A percentile compares a stretch with the other conserved stretches of the same genome.
Evolutionary conservation across 2,329 filamentous ascomycete genomes (phyloP).

Genomic region (Atkinsonella texensis): DNA sequence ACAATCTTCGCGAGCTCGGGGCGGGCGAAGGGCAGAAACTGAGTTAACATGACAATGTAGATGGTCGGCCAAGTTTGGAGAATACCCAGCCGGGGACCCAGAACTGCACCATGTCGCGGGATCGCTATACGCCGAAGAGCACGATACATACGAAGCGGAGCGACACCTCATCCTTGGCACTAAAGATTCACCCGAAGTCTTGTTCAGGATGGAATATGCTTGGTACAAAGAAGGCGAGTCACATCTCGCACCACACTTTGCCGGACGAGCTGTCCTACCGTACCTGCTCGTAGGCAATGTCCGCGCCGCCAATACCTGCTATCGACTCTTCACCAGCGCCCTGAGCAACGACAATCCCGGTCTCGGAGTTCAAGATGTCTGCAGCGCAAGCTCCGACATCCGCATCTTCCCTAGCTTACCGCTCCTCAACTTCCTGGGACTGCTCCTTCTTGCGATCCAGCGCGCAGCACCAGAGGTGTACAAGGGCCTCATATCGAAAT

Average conservation of each 20-base stretch:
- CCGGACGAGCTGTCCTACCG: slow-evolving; percentile 74
- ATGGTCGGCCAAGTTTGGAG: slow-evolving; percentile 79
- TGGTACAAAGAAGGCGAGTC: slow-evolving; percentile 89
- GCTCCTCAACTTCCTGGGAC: slow-evolving; percentile 85
- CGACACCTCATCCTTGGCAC: slow-evolving; percentile 81
- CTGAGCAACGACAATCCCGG: slow-evolving; percentile 29
- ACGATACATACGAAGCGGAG: slow-evolving; percentile 88
- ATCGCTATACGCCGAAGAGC: slow-evolving; percentile 80
- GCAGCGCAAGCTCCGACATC: slow-evolving; percentile 58
- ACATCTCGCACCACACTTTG: slow-evolving; percentile 78
- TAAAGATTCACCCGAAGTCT: slow-evolving; percentile 69
- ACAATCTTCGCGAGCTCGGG: no score
- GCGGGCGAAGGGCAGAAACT: slow-evolving; percentile 1
- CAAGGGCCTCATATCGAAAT: slow-evolving; percentile 71
- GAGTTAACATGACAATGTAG: slow-evolving; percentile 13
- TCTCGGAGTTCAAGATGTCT: slow-evolving; percentile 71
- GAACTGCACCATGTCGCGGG: slow-evolving; percentile 91
- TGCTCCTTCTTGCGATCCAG: slow-evolving; percentile 75
- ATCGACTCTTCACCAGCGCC: slow-evolving; percentile 47
- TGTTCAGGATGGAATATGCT: slow-evolving; percentile 75
- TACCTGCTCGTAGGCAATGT: slow-evolving; percentile 87
- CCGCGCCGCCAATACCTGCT: slow-evolving; percentile 72
- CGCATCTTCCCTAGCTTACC: slow-evolving; percentile 83
- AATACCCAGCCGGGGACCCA: slow-evolving; percentile 82
- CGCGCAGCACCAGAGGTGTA: slow-evolving; percentile 68